Evolutionary conservation across 805 yeast species (phyloP).

Genomic region (Candida broadrunensis): DNA sequence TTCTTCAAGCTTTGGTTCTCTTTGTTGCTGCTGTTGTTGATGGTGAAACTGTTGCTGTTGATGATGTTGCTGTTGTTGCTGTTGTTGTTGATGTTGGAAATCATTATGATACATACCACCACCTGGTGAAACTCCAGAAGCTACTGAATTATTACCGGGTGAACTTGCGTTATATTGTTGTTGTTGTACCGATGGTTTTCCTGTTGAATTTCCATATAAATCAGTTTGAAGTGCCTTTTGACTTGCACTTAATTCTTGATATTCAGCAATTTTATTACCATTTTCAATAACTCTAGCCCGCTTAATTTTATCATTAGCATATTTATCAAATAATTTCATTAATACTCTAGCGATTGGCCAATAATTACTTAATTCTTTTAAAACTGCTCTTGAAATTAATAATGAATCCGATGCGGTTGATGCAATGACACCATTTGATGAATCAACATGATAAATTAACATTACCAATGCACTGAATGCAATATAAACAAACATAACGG

Average conservation of each 20-base stretch:
- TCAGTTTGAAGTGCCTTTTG: neutral
- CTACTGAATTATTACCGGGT: slow-evolving; percentile 13
- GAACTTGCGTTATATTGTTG: slow-evolving; percentile 1
- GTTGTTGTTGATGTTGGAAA: slow-evolving; percentile 1
- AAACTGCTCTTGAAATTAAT: slow-evolving; percentile 33
- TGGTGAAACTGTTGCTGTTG: slow-evolving; percentile 1
- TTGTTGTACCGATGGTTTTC: neutral
- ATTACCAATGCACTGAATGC: slow-evolving; percentile 64
- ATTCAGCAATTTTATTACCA: slow-evolving; percentile 36
- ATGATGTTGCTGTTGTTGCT: slow-evolving; percentile 6
- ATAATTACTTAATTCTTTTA: slow-evolving; percentile 32
- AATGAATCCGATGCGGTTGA: slow-evolving; percentile 43
- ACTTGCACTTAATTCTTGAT: slow-evolving; percentile 26
- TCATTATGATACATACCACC: slow-evolving; percentile 15
- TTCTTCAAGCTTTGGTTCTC: slow-evolving; percentile 24
- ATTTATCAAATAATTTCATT: slow-evolving; percentile 36
- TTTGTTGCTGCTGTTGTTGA: neutral
- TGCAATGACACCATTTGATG: slow-evolving; percentile 37
- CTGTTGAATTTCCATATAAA: slow-evolving; percentile 9
- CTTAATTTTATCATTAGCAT: slow-evolving; percentile 40
- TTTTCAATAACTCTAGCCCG: slow-evolving; percentile 39
- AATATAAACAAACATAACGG: slow-evolving; percentile 58
- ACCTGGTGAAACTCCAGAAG: slow-evolving; percentile 26
- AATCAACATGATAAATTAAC: slow-evolving; percentile 66
- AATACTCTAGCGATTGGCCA: slow-evolving; percentile 41